Percentiles rank a stretch among this genome's conserved stretches.
Conservation (phyloP, 2,329 filamentous ascomycete species). For the Cyanodermella asteris region DNA sequence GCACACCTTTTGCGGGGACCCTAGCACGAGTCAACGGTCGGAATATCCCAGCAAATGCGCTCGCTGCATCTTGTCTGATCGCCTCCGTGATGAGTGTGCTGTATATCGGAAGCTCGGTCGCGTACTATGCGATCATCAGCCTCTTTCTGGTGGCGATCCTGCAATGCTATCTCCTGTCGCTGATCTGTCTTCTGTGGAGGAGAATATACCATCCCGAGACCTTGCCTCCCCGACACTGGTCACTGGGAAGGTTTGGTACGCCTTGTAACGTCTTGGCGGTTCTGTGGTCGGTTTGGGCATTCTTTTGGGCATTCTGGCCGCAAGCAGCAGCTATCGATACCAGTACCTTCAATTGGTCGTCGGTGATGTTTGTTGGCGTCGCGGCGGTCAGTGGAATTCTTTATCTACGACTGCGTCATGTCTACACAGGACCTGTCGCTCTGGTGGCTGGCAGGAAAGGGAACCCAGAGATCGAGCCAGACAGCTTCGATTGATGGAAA, state of each 20-base stretch:
- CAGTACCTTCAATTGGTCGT: conserved; percentile 12
- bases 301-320: conserved; percentile 13
- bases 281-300: conserved; percentile 10
- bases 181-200: conserved; percentile 15
- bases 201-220: conserved; percentile 13
- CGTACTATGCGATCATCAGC: conserved; percentile 20
- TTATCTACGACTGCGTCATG: conserved; percentile 11
- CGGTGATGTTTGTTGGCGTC: conserved; percentile 11
- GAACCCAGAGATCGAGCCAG: too few species aligned
- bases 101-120: conserved; percentile 15
- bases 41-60: not conserved
- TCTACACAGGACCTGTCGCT: conserved; percentile 13
- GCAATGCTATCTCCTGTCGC: conserved; percentile 17
- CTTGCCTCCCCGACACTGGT: conserved; percentile 17
- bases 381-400: conserved; percentile 10
- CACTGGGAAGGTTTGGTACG: conserved; percentile 17
- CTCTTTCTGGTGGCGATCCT: conserved; percentile 18
- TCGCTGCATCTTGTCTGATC: not conserved
- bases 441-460: conserved; percentile 7
- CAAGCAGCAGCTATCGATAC: conserved; percentile 7
- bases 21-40: too few species aligned
- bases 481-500: too few species aligned
- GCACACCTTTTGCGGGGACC: conserved; percentile 18
- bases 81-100: conserved; percentile 13
- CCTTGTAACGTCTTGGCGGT: conserved; percentile 16